Evolutionary conservation across 148 eudicot species (phyloP), one percentile per base, ranked within the genome.

Genomic region (Oxyria digyna): DNA sequence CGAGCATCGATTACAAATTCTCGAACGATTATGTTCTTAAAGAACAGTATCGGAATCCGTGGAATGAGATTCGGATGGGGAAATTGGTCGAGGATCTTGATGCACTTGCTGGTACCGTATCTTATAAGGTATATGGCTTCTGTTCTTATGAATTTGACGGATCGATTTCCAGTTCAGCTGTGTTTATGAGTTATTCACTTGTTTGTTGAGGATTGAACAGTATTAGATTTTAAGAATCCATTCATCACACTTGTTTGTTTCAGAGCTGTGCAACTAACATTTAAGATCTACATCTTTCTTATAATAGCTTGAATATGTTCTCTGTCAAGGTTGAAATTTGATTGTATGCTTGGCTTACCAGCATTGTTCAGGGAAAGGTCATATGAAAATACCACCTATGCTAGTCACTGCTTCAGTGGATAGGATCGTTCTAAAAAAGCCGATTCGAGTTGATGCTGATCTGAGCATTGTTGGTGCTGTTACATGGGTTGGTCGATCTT

Each of bases 361-460:
- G 97, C 97, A 91, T 71, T 87, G 92, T 70, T 76, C 79, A 52
- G 66, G 78, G 59, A 72, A 80, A 69, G 85, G 79, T 77, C 78
- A 87, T 68, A 75, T 78, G 50, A 71, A 82, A 42, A 82, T 83
- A 55, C 84, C 97, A 6, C 70, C 89, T 52, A 71, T 91, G 64
- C 72, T 91, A 71, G 97, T 91, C 42, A 91, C 97, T 79, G 97
- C 97, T 71, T 88, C 97, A 24, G 97, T 91, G 75, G 97, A 91
- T 80, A 88, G 78, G 83, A 91, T 91, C 73, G 86, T 87, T 74
- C 84, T 91, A 48, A 91, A 82, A 63, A 87, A 84, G 73, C 96
- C 96, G 24, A 91, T 91, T 55, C 76, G 66, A 65, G 85, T 91
- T 57, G 96, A 91, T 67, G 73, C 71, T 33, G 90, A 91, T 78